Base-by-base conservation (phyloP, 1,284 basidiomycete genomes). In the Marasmius oreades region DNA sequence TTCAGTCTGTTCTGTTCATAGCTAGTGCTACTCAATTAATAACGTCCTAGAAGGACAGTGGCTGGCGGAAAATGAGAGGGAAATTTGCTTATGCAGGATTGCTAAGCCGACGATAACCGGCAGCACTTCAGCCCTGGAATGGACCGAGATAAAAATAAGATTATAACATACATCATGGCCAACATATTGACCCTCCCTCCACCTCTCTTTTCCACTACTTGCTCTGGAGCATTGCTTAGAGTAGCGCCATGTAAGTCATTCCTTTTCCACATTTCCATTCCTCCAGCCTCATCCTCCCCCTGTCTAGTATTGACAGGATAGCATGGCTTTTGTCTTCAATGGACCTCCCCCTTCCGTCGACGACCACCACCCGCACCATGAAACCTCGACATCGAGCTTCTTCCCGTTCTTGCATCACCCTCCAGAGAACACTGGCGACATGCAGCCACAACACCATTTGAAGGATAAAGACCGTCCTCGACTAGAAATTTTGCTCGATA, bases 401-500 rank as follows among this genome's bases (percentile, higher is more conserved):
- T 52, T 28, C 61, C 47, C 59, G 55, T 24, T 47, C 55, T 24
- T 42, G 39, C 10, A 42, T 16, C 46, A 46, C 51, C 23, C 52
- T 26, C 22, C 53, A 39, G 69, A 75, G 60, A 64, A 65, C 64
- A 11, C 12, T 5, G 20, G 20, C 39, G 73, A 77, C 57, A 79
- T 77, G 73, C 66, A 63, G 58, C 72, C 66, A 2, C 39, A 16
- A 18, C 39, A 42, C 16, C 16, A 42, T 18, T 23, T 7, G 6
- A 50, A 50, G 55, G 77, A 76, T 60, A 77, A 75, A 50, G 79
- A 80, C 50, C 79, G 76, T 54, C 76, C 80, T 23, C 77, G 76
- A 45, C 76, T 95, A 60, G 90, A 93, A 63, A 88, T 95, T 64
- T 66, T 85, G 52, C 81, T 95, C 61, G 84, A 90, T 69, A 77